These are phyloP conservation scores for Fraxinus velutina DNA, from an alignment of 305 asterid species.

Conservation along the genomic window DNA sequence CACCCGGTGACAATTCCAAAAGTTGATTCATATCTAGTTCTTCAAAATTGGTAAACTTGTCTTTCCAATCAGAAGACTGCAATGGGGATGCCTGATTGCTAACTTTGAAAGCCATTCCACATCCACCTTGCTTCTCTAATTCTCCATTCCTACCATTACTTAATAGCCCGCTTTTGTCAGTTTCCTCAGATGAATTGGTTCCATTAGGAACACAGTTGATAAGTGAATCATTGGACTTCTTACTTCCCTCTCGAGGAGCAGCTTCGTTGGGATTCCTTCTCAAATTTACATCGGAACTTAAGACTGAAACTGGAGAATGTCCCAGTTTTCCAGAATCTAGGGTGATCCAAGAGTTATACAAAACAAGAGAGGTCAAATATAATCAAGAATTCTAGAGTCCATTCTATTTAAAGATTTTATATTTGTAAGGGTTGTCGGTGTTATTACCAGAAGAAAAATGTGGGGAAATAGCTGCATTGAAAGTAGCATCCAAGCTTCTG, in stretches of 20 bases:
- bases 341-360: not conserved
- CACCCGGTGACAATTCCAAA: slow-evolving; percentile 47
- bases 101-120: not conserved
- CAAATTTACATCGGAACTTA: slow-evolving; percentile 19
- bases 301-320: slow-evolving; percentile 16
- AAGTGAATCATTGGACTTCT: slow-evolving; percentile 16
- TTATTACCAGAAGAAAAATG: slow-evolving; percentile 47
- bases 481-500: slow-evolving; percentile 56
- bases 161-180: not conserved
- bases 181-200: slow-evolving; percentile 21
- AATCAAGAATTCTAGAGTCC: not conserved
- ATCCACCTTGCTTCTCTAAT: not conserved
- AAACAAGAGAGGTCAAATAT: not conserved
- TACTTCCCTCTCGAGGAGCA: slow-evolving; percentile 19
- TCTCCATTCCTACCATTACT: not conserved
- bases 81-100: not conserved
- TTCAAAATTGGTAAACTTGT: slow-evolving; percentile 7
- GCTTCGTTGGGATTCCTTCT: slow-evolving; percentile 20
- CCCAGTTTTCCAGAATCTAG: slow-evolving; percentile 22
- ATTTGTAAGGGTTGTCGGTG: not conserved
- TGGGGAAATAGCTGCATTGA: slow-evolving; percentile 44
- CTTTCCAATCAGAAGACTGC: not conserved
- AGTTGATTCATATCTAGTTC: slow-evolving; percentile 48
- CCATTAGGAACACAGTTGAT: slow-evolving; percentile 16
- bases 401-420: not conserved